A percentile compares a stretch with the other conserved stretches of the same genome.
Conservation (phyloP, 306 rosid genomes). For the Quercus rubra region DNA sequence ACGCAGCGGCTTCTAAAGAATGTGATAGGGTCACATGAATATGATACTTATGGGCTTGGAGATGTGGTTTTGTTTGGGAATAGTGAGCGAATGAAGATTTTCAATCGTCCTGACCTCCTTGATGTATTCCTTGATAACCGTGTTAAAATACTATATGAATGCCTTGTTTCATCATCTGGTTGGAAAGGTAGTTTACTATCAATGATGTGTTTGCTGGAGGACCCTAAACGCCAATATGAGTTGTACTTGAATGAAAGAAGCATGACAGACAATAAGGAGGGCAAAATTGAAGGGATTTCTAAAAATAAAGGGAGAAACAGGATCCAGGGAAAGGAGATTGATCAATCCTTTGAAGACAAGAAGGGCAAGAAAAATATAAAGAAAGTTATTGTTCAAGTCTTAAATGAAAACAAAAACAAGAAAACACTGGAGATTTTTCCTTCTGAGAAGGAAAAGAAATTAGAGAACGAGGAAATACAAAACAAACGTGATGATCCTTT, state of each 20-base stretch:
- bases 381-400: no score
- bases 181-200: conserved; percentile 12
- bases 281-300: background rate
- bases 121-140: conserved; percentile 20
- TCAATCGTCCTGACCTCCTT: background rate
- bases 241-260: conserved; percentile 8
- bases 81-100: conserved; percentile 14
- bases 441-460: background rate
- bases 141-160: background rate
- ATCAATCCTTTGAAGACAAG: background rate
- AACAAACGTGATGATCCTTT: background rate
- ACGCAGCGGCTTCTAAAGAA: conserved; percentile 21
- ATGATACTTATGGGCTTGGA: no score
- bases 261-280: background rate
- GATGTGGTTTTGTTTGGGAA: conserved; percentile 21
- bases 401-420: no score
- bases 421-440: background rate
- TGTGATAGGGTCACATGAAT: no score
- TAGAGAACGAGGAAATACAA: background rate
- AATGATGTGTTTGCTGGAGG: conserved; percentile 19
- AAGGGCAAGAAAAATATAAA: no score
- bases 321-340: background rate
- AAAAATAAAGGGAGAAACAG: background rate
- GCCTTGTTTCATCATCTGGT: background rate
- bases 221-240: conserved; percentile 24